Conservation (phyloP, 257 asterid genomes). For the Solanum pimpinellifolium region DNA sequence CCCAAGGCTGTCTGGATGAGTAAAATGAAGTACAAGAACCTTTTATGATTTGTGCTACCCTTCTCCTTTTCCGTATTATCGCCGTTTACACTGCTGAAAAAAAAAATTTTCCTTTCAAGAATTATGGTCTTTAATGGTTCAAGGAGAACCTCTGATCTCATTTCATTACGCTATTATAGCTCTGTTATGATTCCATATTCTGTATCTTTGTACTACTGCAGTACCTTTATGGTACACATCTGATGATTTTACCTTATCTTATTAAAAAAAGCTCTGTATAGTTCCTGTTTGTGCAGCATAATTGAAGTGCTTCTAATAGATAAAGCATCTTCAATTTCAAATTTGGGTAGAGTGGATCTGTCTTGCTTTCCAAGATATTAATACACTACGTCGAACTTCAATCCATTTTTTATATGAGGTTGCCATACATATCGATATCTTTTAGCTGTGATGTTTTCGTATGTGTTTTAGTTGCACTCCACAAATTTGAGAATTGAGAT, state of each 20-base stretch:
- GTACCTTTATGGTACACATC: neutral
- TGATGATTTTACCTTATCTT: neutral
- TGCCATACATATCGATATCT: neutral
- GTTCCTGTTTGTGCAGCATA: neutral
- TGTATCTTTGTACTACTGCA: neutral
- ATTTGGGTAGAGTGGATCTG: neutral
- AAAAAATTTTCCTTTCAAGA: neutral
- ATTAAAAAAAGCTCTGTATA: neutral
- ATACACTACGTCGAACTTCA: neutral
- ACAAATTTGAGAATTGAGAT: neutral
- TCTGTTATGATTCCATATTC: neutral
- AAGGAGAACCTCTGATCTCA: neutral
- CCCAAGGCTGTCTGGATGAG: neutral
- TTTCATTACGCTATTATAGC: neutral
- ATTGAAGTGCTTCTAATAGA: neutral
- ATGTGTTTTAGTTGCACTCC: neutral
- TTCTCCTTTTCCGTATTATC: neutral
- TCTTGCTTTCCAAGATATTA: neutral
- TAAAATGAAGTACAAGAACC: neutral
- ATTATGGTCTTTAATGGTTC: neutral
- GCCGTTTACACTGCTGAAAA: neutral
- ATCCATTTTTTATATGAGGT: neutral
- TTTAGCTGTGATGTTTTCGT: neutral
- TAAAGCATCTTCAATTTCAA: neutral
- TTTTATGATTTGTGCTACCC: neutral